A percentile compares a stretch with the other conserved stretches of the same genome.
phyloP scores from a whole-genome alignment of 2,329 filamentous ascomycete species.

The Fusarium denticulatum region DNA sequence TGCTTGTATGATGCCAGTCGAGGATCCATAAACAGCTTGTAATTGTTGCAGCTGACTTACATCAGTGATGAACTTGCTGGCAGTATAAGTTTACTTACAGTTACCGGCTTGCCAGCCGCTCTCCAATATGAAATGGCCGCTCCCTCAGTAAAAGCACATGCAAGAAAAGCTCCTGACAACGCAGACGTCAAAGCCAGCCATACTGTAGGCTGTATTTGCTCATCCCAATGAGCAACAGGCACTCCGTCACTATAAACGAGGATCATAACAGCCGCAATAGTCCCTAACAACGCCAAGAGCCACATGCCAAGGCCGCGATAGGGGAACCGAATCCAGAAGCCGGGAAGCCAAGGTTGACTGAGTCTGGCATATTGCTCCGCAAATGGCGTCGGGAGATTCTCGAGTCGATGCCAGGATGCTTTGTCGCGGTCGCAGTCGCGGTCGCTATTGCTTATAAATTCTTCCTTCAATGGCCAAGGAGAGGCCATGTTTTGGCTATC shows the following conservation, averaged over 20 bases:
- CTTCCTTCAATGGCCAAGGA: constrained; percentile 29
- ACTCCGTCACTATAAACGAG: constrained; percentile 32
- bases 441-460: background rate
- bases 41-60: constrained; percentile 15
- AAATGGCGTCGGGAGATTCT: constrained; percentile 2
- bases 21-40: constrained; percentile 31
- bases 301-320: constrained; percentile 28
- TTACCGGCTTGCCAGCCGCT: constrained; percentile 26
- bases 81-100: background rate
- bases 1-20: constrained; percentile 31
- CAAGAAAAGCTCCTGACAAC: constrained; percentile 30
- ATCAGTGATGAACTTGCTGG: too few relatives aligned
- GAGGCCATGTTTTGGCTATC: background rate
- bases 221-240: constrained; percentile 27
- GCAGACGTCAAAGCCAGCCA: constrained; percentile 37
- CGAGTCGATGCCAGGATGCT: constrained; percentile 22
- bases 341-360: constrained; percentile 32
- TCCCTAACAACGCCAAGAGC: constrained; percentile 26
- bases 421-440: background rate
- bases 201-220: constrained; percentile 31
- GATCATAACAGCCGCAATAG: constrained; percentile 22
- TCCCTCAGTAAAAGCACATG: constrained; percentile 30
- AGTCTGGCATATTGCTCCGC: constrained; percentile 13
- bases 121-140: constrained; percentile 37
- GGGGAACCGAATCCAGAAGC: constrained; percentile 34